These are phyloP conservation scores for Coelastrella sp. DNA, from an alignment of 139 green algal species.

Conservation along the genomic window DNA sequence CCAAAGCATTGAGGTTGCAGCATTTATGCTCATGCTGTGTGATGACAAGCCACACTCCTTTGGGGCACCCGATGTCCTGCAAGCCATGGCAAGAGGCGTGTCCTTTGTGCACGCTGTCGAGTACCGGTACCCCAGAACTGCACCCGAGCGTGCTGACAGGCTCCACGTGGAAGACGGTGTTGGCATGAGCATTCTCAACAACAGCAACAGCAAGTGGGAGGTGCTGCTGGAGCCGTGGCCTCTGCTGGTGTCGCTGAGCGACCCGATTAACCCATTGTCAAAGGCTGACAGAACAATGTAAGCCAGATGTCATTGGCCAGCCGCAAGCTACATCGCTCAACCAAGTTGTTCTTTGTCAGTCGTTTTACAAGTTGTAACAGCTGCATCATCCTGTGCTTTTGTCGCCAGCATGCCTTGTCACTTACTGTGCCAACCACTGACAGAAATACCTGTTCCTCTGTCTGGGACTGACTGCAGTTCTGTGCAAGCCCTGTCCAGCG, in stretches of 20 bases:
- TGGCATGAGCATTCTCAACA: slow-evolving; percentile 83
- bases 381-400: no score
- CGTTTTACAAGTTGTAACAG: no score
- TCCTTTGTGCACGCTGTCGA: slow-evolving; percentile 46
- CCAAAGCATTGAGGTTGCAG: slow-evolving; percentile 52
- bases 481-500: slow-evolving; percentile 69
- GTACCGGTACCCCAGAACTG: slow-evolving; percentile 9
- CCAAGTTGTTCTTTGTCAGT: no score
- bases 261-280: slow-evolving; percentile 70
- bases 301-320: neutral
- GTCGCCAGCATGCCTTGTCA: no score
- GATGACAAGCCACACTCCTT: slow-evolving; percentile 89
- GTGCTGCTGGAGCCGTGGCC: slow-evolving; percentile 79
- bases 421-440: no score
- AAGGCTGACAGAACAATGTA: slow-evolving; percentile 65
- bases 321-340: no score
- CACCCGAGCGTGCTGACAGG: slow-evolving; percentile 51
- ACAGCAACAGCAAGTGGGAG: slow-evolving; percentile 83
- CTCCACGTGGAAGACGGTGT: slow-evolving; percentile 43
- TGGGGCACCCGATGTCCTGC: slow-evolving; percentile 88
- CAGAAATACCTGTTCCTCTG: no score
- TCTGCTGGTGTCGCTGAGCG: slow-evolving; percentile 53
- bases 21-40: slow-evolving; percentile 78
- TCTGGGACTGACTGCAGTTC: slow-evolving; percentile 61
- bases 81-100: slow-evolving; percentile 56